Evolutionary conservation across 495 filamentous ascomycete genomes (phyloP).

Genomic region (Clohesyomyces aquaticus): DNA sequence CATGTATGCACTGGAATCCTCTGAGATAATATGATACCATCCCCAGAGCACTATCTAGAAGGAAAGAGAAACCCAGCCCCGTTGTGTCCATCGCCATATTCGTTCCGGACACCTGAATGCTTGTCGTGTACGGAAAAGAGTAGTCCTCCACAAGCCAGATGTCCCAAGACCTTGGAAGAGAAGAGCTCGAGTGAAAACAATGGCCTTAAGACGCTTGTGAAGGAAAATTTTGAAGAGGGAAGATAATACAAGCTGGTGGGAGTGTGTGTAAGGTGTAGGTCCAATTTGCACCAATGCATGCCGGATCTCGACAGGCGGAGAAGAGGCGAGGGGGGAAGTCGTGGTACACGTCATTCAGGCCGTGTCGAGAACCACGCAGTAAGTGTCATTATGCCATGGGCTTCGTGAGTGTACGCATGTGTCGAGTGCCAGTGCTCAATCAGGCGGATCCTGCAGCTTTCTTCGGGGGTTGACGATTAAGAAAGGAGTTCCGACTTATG

Average conservation of each 20-base stretch:
- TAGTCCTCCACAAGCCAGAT: not conserved
- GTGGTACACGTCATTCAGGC: slow-evolving; percentile 4
- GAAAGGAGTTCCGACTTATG: not conserved
- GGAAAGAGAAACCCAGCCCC: slow-evolving; percentile 4
- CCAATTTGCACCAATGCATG: slow-evolving; percentile 19
- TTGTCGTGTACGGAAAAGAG: slow-evolving; percentile 15
- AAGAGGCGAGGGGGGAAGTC: slow-evolving; percentile 6
- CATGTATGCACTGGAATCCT: not conserved
- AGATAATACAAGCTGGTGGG: slow-evolving; percentile 10
- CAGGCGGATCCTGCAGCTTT: slow-evolving; percentile 1
- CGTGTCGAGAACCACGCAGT: slow-evolving; percentile 2
- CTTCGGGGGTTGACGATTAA: not conserved
- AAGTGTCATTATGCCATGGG: slow-evolving; percentile 10
- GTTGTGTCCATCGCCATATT: not conserved
- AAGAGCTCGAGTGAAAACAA: slow-evolving; percentile 6
- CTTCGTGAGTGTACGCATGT: slow-evolving; percentile 3
- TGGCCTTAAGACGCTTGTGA: not conserved
- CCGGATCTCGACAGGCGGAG: slow-evolving; percentile 1
- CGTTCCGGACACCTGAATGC: slow-evolving; percentile 12
- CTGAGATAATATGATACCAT: slow-evolving; percentile 15
- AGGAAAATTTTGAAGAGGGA: slow-evolving; percentile 23
- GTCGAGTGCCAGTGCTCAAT: slow-evolving; percentile 3
- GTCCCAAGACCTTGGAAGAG: slow-evolving; percentile 2
- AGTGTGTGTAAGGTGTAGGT: not conserved
- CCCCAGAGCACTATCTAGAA: slow-evolving; percentile 12